Conservation (phyloP, 202 grass and related monocot species). For the Brachypodium distachyon region DNA sequence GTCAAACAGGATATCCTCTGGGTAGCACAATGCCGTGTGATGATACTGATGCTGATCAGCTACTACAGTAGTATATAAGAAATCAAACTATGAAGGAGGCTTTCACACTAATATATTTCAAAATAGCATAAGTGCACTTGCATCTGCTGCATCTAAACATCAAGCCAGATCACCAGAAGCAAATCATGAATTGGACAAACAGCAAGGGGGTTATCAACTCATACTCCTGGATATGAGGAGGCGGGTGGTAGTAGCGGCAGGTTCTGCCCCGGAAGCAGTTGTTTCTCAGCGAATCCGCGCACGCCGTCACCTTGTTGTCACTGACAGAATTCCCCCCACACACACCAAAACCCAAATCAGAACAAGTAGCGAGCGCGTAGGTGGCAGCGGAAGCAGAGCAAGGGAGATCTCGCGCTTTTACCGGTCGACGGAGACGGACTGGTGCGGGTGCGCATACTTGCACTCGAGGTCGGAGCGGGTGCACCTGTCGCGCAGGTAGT, state of each 20-base stretch:
- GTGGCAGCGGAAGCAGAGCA: not conserved
- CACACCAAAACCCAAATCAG: conserved; percentile 13
- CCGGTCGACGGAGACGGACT: conserved; percentile 39
- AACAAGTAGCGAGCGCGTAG: not conserved
- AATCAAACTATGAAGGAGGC: not conserved
- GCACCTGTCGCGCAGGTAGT: conserved; percentile 48
- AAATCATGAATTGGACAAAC: not conserved
- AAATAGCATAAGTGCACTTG: not conserved
- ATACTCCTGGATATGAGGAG: conserved; percentile 61
- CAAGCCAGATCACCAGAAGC: not conserved
- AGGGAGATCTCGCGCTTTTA: conserved; percentile 1
- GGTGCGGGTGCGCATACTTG: conserved; percentile 66
- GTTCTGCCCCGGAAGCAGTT: conserved; percentile 44
- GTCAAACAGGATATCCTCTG: not conserved
- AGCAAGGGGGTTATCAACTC: not conserved
- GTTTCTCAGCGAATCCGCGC: conserved; percentile 57
- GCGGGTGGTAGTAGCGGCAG: conserved; percentile 75
- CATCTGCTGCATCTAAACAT: not conserved
- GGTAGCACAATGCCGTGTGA: not conserved
- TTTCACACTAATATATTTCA: not conserved
- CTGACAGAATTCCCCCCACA: conserved; percentile 20
- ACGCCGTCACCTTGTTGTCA: conserved; percentile 71
- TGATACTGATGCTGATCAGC: not conserved
- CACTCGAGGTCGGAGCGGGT: conserved; percentile 47
- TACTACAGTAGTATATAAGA: not conserved